Evolutionary conservation across 2,329 filamentous ascomycete species (phyloP).

Genomic region (Trichophyton verrucosum): DNA sequence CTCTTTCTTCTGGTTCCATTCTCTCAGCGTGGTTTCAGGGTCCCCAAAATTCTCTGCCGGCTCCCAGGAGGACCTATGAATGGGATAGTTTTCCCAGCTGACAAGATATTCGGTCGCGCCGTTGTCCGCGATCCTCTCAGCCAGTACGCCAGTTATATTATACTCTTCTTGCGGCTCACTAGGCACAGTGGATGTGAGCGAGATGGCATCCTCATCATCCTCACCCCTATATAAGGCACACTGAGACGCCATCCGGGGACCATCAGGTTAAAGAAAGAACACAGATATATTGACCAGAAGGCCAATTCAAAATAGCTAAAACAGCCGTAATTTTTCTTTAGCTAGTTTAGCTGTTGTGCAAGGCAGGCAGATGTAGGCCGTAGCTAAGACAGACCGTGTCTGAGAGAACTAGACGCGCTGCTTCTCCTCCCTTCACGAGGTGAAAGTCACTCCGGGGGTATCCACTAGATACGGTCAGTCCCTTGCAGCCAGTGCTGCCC

Average conservation of each 20-base stretch:
- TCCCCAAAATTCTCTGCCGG: conserved; percentile 31
- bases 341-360: neutral
- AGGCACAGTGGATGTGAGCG: conserved; percentile 42
- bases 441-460: neutral
- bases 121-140: conserved; percentile 28
- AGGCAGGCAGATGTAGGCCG: neutral
- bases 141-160: conserved; percentile 43
- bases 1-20: conserved; percentile 29
- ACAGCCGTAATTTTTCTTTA: neutral
- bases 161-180: conserved; percentile 39
- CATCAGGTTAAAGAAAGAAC: neutral
- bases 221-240: conserved; percentile 4
- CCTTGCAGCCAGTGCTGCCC: neutral
- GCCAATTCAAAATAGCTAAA: neutral
- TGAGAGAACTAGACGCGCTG: neutral
- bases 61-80: conserved; percentile 47
- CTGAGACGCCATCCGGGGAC: neutral
- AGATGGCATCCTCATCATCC: conserved; percentile 42
- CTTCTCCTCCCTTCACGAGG: neutral
- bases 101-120: conserved; percentile 44
- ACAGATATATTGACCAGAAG: neutral
- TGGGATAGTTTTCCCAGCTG: conserved; percentile 50
- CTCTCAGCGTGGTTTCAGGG: conserved; percentile 25
- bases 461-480: neutral
- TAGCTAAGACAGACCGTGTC: neutral